Evolutionary conservation across 2,329 filamentous ascomycete species (phyloP).

Genomic region (Ceratocystis colombiana): DNA sequence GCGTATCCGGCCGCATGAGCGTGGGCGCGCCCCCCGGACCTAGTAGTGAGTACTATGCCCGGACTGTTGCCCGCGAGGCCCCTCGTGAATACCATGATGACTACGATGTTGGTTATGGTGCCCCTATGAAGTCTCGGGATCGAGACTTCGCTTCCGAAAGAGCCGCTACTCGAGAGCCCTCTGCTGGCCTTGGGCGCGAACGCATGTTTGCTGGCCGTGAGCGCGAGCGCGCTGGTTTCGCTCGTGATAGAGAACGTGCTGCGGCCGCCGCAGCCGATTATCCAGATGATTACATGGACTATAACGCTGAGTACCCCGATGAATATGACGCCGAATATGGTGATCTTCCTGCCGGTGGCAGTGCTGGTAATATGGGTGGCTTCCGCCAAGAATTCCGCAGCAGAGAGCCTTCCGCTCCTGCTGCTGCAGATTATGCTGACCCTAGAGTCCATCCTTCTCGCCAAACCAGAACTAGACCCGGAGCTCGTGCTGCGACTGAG

Average conservation of each 20-base stretch:
- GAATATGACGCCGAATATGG: constrained; percentile 20
- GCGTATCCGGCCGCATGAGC: constrained; percentile 20
- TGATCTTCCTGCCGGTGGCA: constrained; percentile 21
- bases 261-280: constrained; percentile 19
- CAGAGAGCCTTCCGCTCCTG: constrained; percentile 20
- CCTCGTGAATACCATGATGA: constrained; percentile 24
- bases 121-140: constrained; percentile 12
- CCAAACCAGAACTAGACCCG: constrained; percentile 5
- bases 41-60: constrained; percentile 22
- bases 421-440: constrained; percentile 22
- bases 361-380: constrained; percentile 19
- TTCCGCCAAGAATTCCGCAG: constrained; percentile 21
- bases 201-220: constrained; percentile 9
- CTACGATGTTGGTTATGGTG: constrained; percentile 22
- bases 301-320: constrained; percentile 21
- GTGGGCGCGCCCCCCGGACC: constrained; percentile 11
- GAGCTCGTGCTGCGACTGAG: constrained; percentile 15
- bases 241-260: constrained; percentile 19
- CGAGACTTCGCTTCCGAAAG: constrained; percentile 14
- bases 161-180: constrained; percentile 18
- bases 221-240: constrained; percentile 10
- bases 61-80: constrained; percentile 18
- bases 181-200: constrained; percentile 17
- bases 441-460: constrained; percentile 20
- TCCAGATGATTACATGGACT: constrained; percentile 19